Evolutionary conservation across 495 filamentous ascomycete species (phyloP).

Genomic region (Penicillium longicatenatum): DNA sequence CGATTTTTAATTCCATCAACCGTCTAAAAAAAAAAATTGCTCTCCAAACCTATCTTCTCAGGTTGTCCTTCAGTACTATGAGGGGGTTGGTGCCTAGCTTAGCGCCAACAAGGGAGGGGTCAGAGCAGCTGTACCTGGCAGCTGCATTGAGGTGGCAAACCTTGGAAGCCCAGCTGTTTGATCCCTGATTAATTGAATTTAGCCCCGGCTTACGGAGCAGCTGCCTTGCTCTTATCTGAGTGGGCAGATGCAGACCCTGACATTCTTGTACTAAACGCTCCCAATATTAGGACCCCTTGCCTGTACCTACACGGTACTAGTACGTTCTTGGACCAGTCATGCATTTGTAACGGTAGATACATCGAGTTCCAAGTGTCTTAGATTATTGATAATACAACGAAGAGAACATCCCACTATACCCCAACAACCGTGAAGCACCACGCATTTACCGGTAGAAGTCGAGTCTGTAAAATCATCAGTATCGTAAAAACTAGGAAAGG

Average conservation of each 20-base stretch:
- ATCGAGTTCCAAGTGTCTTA: conserved; percentile 30
- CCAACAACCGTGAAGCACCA: conserved; percentile 12
- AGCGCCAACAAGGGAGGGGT: conserved; percentile 13
- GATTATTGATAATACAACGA: conserved; percentile 45
- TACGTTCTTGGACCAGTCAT: neutral
- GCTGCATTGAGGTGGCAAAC: conserved; percentile 20
- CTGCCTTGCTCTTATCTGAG: neutral
- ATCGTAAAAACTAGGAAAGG: conserved; percentile 6
- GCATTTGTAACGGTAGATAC: conserved; percentile 7
- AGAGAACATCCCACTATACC: conserved; percentile 30
- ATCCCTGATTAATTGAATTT: neutral
- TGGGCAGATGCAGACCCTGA: neutral
- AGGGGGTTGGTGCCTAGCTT: conserved; percentile 8
- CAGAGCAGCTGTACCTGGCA: conserved; percentile 30
- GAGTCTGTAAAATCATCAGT: conserved; percentile 39
- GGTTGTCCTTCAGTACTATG: neutral
- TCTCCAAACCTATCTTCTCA: neutral
- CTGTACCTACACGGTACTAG: neutral
- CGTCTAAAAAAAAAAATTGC: neutral
- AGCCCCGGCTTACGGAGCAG: neutral
- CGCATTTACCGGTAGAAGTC: conserved; percentile 58
- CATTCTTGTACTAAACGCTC: too few species aligned
- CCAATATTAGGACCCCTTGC: neutral
- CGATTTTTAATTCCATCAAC: too few species aligned
- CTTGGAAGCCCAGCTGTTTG: neutral